Percentiles rank a stretch among this genome's conserved stretches.
These are phyloP conservation scores for Trichoderma sp. DNA, from an alignment of 2,329 filamentous ascomycete species.

Conservation along the genomic window DNA sequence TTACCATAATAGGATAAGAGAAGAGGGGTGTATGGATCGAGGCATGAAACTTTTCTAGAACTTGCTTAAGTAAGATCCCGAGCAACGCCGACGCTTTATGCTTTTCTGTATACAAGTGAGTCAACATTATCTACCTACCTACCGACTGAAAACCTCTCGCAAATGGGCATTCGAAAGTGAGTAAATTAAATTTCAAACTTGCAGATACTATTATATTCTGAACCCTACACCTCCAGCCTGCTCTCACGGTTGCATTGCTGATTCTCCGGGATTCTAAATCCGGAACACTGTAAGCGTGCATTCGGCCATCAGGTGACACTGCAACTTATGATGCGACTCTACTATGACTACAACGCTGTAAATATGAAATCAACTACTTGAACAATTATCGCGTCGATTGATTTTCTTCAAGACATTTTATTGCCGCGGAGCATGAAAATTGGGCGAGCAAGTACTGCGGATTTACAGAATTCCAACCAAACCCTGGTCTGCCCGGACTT, in stretches of 20 bases:
- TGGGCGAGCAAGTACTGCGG: not conserved
- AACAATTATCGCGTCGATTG: not conserved
- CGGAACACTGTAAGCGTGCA: not conserved
- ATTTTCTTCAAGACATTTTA: not conserved
- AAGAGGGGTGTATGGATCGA: constrained; percentile 12
- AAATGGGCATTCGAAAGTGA: not conserved
- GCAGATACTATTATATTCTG: not conserved
- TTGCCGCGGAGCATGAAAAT: not conserved
- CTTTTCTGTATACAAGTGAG: not conserved
- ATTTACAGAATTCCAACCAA: not conserved
- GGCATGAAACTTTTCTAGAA: not conserved
- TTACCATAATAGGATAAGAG: not conserved
- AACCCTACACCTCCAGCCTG: not conserved
- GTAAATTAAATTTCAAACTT: not conserved
- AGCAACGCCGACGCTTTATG: constrained; percentile 1
- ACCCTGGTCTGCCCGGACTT: not conserved
- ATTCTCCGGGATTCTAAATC: not conserved
- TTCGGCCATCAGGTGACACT: not conserved
- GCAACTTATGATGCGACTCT: not conserved
- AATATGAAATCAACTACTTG: not conserved
- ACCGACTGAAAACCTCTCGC: not conserved
- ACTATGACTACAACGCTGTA: not conserved
- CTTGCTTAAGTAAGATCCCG: constrained; percentile 12
- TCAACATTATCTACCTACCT: not conserved
- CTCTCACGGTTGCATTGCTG: not conserved